Evolutionary conservation across 2,329 filamentous ascomycete species (phyloP), one percentile per base, ranked within the genome.

Genomic region (Alternaria triticimaculans): DNA sequence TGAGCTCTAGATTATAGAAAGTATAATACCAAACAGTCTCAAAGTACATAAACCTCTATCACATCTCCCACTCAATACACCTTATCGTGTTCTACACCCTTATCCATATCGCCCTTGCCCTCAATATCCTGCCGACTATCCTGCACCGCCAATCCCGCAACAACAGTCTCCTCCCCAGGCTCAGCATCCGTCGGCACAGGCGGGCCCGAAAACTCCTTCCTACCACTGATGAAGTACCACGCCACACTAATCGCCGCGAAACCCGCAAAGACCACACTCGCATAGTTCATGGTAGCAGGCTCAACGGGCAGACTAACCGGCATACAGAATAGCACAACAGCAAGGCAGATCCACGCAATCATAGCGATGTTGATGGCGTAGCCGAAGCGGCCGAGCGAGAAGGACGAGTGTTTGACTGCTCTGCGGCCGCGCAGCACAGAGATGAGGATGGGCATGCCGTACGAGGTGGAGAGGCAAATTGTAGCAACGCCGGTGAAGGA

Each of bases 401-500:
- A 94, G 0, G 87, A 84, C 0, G 90, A 92, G 69, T 89, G 80
- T 55, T 84, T 83, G n/a, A 94, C 87, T 37, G 88, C 85, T 56
- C 86, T 84, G n/a, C 92, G 87, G 10, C 89, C 85, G 15, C 90
- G 87, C 2, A 93, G 70, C 4, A 94, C 81, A 11, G 86, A 90
- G 62, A 94, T 89, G 11, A 93, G 80, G 58, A 94, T 92, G 0
- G 92, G 92, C 15, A 93, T 84, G 14, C 89, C 91, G 77, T 94
- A 94, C 0, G 90, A 92, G 5, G 89, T 88, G 0, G 88, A 90
- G 0, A 94, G 86, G 68, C 91, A 93, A 75, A 94, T 93, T 5
- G 91, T 94, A 1, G 91, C 92, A 1, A 93, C 91, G 26, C 91
- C 91, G 0, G 91, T 94, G 79, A 94, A 94, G 10, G 88, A 90